phyloP scores from a whole-genome alignment of 768 basidiomycete species.

The Neoboletus subvelutipes region DNA sequence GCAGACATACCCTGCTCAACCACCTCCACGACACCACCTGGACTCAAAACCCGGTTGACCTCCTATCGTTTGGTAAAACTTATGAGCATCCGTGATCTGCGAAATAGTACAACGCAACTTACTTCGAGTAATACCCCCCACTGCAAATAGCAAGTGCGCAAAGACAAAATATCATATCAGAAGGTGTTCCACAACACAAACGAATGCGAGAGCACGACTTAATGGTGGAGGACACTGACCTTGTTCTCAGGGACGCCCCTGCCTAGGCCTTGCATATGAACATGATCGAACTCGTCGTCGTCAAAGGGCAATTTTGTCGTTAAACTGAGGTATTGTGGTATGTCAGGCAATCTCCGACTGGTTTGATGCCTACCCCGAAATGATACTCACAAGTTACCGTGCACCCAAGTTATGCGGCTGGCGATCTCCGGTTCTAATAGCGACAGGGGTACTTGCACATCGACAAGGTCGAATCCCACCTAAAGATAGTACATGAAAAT shows the following conservation, averaged over 20 bases:
- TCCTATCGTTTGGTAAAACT: slow-evolving; percentile 46
- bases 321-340: slow-evolving; percentile 41
- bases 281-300: slow-evolving; percentile 79
- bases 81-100: slow-evolving; percentile 1
- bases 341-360: slow-evolving; percentile 1
- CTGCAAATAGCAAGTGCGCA: slow-evolving; percentile 33
- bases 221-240: slow-evolving; percentile 31
- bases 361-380: background rate
- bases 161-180: slow-evolving; percentile 1
- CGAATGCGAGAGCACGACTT: background rate
- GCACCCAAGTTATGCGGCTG: slow-evolving; percentile 64
- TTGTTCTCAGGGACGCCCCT: slow-evolving; percentile 75
- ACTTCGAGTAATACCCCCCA: slow-evolving; percentile 72
- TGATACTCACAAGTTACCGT: slow-evolving; percentile 70
- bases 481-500: slow-evolving; percentile 27
- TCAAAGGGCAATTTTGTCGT: slow-evolving; percentile 78
- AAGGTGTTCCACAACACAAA: background rate
- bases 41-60: slow-evolving; percentile 65
- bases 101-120: background rate
- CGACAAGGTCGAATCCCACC: slow-evolving; percentile 80
- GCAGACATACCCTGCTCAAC: slow-evolving; percentile 62
- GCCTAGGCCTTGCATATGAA: slow-evolving; percentile 68
- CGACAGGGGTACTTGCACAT: slow-evolving; percentile 62
- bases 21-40: slow-evolving; percentile 69
- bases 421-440: slow-evolving; percentile 52